Base-by-base conservation (phyloP, 177 flowering plant genomes). In the Vitis hybrid region DNA sequence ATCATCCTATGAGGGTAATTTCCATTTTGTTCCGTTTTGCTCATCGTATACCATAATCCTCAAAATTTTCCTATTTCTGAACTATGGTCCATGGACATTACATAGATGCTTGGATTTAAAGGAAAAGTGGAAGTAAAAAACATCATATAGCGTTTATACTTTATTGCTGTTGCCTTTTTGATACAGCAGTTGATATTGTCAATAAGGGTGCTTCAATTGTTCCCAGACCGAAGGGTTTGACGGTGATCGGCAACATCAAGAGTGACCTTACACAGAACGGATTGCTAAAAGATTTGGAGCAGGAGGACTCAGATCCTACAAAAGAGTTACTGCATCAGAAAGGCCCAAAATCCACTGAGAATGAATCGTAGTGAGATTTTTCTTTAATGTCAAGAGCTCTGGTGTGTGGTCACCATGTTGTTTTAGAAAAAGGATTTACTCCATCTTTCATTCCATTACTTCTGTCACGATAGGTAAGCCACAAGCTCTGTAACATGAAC, bases 161-260 rank as follows among this genome's bases (percentile, higher is more conserved):
- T 58, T 54, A 6, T 51, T 58, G 21, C 21, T 64, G 15, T 70
- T 51, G 41, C 66, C 51, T 65, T 63, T 32, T 32, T 18, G 46
- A 58, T 12, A n/a, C 65, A 21, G 78, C 78, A 78, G 78, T 74
- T 30, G 76, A 78, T 52, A 30, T 68, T 41, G 63, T 71, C 59
- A 56, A 14, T 68, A 68, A 65, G 54, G 71, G 46, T 63, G 72
- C 46, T 66, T 59, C 72, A 48, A 17, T 54, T 64, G 63, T 64
- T 71, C 61, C 69, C 61, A 67, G 74, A 64, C 56, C 11, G 11
- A 63, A 64, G 64, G 70, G 32, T 32, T 73, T 60, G 66, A 68
- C 64, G 9, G 15, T 68, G 2, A 71, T 46, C 10, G 66, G 66
- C 11, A 30, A 35, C 49, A 20, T 64, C 24, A 66, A 65, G 30